These are phyloP conservation scores for Paramecium tetraurelia DNA, from an alignment of 73 alveolate species.

Conservation along the genomic window DNA sequence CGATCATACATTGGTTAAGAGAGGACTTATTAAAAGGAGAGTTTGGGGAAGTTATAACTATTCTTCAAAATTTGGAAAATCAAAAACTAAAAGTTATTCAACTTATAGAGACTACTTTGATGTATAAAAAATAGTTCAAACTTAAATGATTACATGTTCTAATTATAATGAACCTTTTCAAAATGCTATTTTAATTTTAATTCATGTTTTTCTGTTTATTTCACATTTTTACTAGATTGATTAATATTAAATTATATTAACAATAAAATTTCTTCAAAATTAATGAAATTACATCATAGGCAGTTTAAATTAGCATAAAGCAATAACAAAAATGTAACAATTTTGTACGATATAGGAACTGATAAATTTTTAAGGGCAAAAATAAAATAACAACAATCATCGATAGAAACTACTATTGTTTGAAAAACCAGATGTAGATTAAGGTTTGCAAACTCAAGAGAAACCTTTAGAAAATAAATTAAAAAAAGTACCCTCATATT, in stretches of 20 bases:
- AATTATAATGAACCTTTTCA: background rate
- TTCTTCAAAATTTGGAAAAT: slow-evolving; percentile 12
- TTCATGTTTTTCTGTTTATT: background rate
- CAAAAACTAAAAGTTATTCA: background rate
- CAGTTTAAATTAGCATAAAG: background rate
- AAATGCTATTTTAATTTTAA: background rate
- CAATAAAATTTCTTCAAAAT: background rate
- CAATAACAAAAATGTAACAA: background rate
- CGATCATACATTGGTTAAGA: background rate
- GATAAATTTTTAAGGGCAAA: background rate
- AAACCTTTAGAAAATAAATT: background rate
- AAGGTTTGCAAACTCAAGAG: background rate
- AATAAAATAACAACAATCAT: background rate
- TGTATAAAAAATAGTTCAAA: slow-evolving; percentile 34
- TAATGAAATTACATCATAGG: background rate
- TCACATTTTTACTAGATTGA: background rate
- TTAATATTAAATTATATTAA: background rate
- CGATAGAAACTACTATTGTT: background rate
- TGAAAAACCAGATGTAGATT: background rate
- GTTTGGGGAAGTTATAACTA: slow-evolving; percentile 32
- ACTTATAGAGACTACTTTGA: background rate
- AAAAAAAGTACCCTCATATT: background rate
- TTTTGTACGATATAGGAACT: background rate
- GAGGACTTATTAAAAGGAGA: slow-evolving; percentile 15
- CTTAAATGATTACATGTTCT: background rate